phyloP scores from a whole-genome alignment of 768 basidiomycete genomes.

The Kwoniella newhampshirensis region DNA sequence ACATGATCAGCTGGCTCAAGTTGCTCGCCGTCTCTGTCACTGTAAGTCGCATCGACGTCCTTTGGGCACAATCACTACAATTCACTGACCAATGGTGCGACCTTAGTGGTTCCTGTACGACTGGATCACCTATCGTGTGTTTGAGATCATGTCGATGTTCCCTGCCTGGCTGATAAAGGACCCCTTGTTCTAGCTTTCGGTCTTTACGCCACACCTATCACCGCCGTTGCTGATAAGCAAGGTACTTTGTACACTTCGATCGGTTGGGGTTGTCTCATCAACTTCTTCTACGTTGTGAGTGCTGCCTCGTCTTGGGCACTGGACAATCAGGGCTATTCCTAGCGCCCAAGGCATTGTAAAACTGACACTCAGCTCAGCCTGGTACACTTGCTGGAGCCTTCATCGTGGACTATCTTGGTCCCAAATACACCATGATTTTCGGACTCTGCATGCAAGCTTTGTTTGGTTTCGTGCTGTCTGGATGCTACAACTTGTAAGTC shows the following conservation, averaged over 20 bases:
- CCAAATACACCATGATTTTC: slow-evolving; percentile 56
- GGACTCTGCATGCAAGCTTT: slow-evolving; percentile 47
- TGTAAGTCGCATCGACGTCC: not conserved
- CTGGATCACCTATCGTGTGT: slow-evolving; percentile 42
- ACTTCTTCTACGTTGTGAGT: slow-evolving; percentile 63
- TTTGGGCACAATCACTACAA: not conserved
- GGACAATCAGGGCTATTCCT: no score
- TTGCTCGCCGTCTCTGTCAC: slow-evolving; percentile 71
- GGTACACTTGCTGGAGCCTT: slow-evolving; percentile 56
- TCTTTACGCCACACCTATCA: slow-evolving; percentile 74
- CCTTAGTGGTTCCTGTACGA: slow-evolving; percentile 28
- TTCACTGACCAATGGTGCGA: not conserved
- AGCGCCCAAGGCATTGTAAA: not conserved
- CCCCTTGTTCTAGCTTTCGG: slow-evolving; percentile 58
- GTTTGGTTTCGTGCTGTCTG: slow-evolving; percentile 81
- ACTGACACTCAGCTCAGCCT: slow-evolving; percentile 47
- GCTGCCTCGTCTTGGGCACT: no score
- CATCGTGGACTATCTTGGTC: slow-evolving; percentile 52
- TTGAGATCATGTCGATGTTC: not conserved
- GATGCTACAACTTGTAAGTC: slow-evolving; percentile 60
- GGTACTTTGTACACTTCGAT: slow-evolving; percentile 64
- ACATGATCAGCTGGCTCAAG: slow-evolving; percentile 59
- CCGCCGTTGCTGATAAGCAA: slow-evolving; percentile 61
- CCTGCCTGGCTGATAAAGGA: no score
- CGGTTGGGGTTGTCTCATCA: slow-evolving; percentile 82